phyloP scores from a whole-genome alignment of 176 grass and related monocot genomes.

The Themeda triandra region DNA sequence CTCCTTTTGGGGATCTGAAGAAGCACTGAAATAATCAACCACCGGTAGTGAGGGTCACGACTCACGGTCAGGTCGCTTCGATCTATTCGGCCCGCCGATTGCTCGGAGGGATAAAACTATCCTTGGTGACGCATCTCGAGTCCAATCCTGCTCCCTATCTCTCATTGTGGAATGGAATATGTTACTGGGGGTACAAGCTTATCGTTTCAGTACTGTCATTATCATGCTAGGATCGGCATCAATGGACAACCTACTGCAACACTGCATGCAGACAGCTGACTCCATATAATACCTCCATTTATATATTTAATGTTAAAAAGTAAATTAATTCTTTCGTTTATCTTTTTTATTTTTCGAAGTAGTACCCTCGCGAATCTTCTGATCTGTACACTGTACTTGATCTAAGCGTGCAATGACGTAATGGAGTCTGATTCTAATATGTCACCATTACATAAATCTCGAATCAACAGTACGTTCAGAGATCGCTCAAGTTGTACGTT shows the following conservation, averaged over 20 bases:
- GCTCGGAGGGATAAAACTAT: neutral
- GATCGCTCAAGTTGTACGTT: too few species aligned
- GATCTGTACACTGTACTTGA: too few species aligned
- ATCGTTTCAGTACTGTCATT: neutral
- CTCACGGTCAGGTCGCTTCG: conserved; percentile 1
- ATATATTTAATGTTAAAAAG: too few species aligned
- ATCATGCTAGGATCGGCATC: neutral
- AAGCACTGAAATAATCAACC: neutral
- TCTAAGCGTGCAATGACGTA: too few species aligned
- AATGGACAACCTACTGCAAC: neutral
- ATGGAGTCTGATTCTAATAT: too few species aligned
- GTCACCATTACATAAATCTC: too few species aligned
- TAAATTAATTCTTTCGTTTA: too few species aligned
- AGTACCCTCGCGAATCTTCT: too few species aligned
- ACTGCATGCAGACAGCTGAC: neutral
- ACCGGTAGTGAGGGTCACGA: neutral
- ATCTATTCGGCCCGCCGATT: neutral
- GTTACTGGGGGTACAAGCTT: neutral
- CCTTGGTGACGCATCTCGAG: neutral
- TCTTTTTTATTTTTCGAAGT: too few species aligned
- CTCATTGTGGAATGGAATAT: neutral
- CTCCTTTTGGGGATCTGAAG: neutral
- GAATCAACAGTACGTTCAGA: too few species aligned
- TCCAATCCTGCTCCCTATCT: neutral
- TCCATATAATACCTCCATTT: too few species aligned